These are phyloP conservation scores for Cryphonectria naterciae DNA, from an alignment of 2,329 filamentous ascomycete genomes.

Conservation along the genomic window DNA sequence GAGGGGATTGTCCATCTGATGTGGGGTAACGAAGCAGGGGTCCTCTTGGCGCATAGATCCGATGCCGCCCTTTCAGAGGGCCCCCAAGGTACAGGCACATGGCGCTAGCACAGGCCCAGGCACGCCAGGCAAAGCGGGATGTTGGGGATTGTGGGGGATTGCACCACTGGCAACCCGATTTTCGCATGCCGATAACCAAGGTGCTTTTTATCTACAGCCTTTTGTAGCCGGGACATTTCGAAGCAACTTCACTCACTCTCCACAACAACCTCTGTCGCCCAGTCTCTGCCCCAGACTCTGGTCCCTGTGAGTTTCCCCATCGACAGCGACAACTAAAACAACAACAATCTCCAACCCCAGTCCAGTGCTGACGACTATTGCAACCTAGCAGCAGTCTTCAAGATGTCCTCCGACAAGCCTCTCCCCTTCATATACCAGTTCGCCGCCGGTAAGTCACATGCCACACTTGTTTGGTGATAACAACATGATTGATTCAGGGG, in stretches of 20 bases:
- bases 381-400: conserved; percentile 37
- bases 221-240: conserved; percentile 5
- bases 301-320: conserved; percentile 18
- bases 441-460: conserved; percentile 71
- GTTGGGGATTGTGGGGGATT: conserved; percentile 18
- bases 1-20: neutral
- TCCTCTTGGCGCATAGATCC: conserved; percentile 13
- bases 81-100: neutral
- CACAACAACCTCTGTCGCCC: neutral
- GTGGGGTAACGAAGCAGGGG: conserved; percentile 19
- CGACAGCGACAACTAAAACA: neutral
- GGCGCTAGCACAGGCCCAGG: neutral
- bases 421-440: conserved; percentile 95
- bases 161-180: conserved; percentile 15
- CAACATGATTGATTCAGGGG: conserved; percentile 29
- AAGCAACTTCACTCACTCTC: neutral
- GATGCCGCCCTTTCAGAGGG: conserved; percentile 25
- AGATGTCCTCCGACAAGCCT: conserved; percentile 71
- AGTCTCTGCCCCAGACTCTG: conserved; percentile 13
- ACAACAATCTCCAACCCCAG: neutral
- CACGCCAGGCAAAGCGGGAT: neutral
- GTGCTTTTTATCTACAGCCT: conserved; percentile 4
- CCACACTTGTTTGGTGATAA: conserved; percentile 25
- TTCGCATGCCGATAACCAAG: conserved; percentile 14
- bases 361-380: neutral